These are phyloP conservation scores for Cucurbita ficifolia DNA, from an alignment of 306 rosid species.

Conservation along the genomic window DNA sequence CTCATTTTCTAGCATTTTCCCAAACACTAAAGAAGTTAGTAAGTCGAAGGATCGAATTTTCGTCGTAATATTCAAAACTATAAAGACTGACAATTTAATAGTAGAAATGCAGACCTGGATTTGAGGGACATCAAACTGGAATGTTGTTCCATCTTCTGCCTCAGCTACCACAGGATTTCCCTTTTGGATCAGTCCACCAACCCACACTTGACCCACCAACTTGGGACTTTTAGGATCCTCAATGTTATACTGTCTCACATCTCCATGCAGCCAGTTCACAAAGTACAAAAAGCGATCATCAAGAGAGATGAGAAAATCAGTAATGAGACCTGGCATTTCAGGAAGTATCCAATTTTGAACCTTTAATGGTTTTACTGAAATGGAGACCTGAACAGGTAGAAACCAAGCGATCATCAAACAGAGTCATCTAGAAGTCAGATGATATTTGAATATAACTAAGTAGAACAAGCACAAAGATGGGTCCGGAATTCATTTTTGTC, in stretches of 20 bases:
- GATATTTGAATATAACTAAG: not conserved
- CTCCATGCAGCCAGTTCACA: conserved; percentile 96
- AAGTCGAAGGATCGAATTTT: not conserved
- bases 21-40: not conserved
- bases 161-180: conserved; percentile 53
- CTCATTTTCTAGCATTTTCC: not conserved
- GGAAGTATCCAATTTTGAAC: conserved; percentile 93
- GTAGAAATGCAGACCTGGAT: conserved; percentile 41
- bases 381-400: conserved; percentile 37
- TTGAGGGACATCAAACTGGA: conserved; percentile 70
- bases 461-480: not conserved
- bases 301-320: conserved; percentile 76
- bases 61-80: not conserved
- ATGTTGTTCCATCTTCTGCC: conserved; percentile 54
- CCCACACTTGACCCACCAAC: conserved; percentile 76
- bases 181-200: conserved; percentile 68
- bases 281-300: conserved; percentile 78
- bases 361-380: conserved; percentile 58
- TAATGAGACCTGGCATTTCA: conserved; percentile 91
- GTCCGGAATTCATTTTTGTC: not conserved
- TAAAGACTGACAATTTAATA: not conserved
- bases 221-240: conserved; percentile 59
- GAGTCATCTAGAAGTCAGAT: not conserved
- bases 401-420: not conserved
- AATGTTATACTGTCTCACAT: conserved; percentile 76